Conservation (phyloP, 2,329 filamentous ascomycete species). For the Aureobasidium sp. region DNA sequence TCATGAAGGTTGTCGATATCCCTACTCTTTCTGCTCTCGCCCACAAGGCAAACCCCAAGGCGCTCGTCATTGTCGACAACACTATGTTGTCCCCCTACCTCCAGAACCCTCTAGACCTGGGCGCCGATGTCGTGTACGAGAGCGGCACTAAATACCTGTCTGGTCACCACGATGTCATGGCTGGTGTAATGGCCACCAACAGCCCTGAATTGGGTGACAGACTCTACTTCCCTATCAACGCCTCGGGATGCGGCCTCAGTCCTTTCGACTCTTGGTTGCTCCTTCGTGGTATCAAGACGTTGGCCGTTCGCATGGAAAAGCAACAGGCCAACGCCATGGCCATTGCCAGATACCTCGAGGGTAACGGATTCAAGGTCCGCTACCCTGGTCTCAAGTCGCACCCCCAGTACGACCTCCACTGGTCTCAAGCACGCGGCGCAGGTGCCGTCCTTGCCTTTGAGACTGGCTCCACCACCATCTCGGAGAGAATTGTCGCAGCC, state of each 20-base stretch:
- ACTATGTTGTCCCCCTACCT: constrained; percentile 98
- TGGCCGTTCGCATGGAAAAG: constrained; percentile 97
- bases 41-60: constrained; percentile 68
- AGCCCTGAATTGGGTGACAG: constrained; percentile 72
- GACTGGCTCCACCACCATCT: constrained; percentile 75
- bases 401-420: constrained; percentile 92
- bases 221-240: constrained; percentile 95
- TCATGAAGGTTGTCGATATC: constrained; percentile 97
- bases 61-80: constrained; percentile 90
- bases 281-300: constrained; percentile 90
- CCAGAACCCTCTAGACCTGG: constrained; percentile 88
- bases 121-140: constrained; percentile 94
- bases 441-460: constrained; percentile 95
- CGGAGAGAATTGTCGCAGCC: constrained; percentile 88
- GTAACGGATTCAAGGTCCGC: constrained; percentile 84
- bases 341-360: constrained; percentile 88
- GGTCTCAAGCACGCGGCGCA: constrained; percentile 87
- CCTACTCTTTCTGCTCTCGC: constrained; percentile 65
- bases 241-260: constrained; percentile 85
- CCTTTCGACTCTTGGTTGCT: constrained; percentile 96
- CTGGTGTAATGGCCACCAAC: constrained; percentile 89
- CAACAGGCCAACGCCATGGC: constrained; percentile 87
- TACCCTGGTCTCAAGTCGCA: constrained; percentile 92
- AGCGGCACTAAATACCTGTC: constrained; percentile 97
- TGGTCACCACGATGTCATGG: constrained; percentile 98